A percentile compares a stretch with the other conserved stretches of the same genome.
These are phyloP conservation scores for Septoria linicola DNA, from an alignment of 2,329 filamentous ascomycete species.

Conservation along the genomic window DNA sequence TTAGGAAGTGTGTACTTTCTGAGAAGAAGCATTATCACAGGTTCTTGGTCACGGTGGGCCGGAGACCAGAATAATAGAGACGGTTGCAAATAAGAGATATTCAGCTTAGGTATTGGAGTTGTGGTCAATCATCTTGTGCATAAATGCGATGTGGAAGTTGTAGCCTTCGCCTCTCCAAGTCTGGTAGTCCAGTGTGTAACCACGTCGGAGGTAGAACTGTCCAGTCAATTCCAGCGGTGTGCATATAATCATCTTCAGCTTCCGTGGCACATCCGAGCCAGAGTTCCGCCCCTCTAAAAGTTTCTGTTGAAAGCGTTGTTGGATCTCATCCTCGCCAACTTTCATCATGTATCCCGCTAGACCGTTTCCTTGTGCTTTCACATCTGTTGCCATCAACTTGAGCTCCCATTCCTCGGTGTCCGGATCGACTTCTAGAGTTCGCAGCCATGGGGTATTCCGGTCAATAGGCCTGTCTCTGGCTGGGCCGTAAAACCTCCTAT, in stretches of 20 bases:
- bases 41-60: conserved; percentile 1
- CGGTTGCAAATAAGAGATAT: not conserved
- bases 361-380: conserved; percentile 16
- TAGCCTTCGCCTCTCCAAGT: conserved; percentile 18
- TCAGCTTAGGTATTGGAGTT: not conserved
- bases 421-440: conserved; percentile 7
- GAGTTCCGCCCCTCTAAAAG: not conserved
- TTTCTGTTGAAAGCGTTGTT: conserved; percentile 2
- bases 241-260: conserved; percentile 19
- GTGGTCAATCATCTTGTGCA: conserved; percentile 16
- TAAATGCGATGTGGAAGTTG: conserved; percentile 20
- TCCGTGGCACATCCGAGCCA: not conserved
- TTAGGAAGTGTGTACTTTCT: not conserved
- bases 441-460: conserved; percentile 12
- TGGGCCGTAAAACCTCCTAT: conserved; percentile 17
- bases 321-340: conserved; percentile 15
- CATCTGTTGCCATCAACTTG: conserved; percentile 19
- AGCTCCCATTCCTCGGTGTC: conserved; percentile 23
- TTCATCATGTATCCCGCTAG: conserved; percentile 20
- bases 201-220: conserved; percentile 19
- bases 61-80: not conserved
- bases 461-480: not conserved
- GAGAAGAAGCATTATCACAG: not conserved
- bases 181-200: conserved; percentile 21
- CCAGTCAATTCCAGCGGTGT: conserved; percentile 19